Evolutionary conservation across 116 monocot genomes (phyloP), one percentile per base, ranked within the genome.

Genomic region (Papilionanthe hybrid): DNA sequence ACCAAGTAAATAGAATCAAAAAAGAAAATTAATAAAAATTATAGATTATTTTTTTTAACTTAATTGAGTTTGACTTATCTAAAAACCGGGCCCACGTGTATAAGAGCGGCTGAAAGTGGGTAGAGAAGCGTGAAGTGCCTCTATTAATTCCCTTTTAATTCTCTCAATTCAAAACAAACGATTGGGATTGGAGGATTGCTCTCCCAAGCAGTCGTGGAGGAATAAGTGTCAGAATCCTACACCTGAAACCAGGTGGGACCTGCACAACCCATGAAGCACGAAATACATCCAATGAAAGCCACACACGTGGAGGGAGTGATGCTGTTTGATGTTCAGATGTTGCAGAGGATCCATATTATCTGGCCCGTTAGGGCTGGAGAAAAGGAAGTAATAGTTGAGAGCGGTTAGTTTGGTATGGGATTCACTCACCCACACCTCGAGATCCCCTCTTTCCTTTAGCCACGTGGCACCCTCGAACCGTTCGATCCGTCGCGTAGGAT

Each of bases 401-500:
- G 47, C 75, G 75, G 75, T 75, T 75, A 6, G 49, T 49, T 75
- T 75, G 27, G 75, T 50, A 42, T 42, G 23, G 49, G 73, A 12
- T 15, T 15, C 18, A 73, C 29, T 53, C 53, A 8, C 13, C 0
- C 17, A 30, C 73, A 20, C 73, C 73, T 43, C 44, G 73, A 69
- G 73, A 73, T 73, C 42, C 73, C 44, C 73, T 73, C n/a, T 23
- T n/a, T 73, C 29, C 63, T 7, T n/a, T 42, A 37, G 37, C 37
- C n/a, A 83, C 79, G 83, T 68, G 76, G 67, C 66, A 0, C 0
- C 20, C 28, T 71, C 55, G 25, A 75, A n/a, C 75, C 75, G 75
- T 75, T 28, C 75, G 42, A 48, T 75, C 44, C 49, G 42, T 75
- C 44, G 73, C 73, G 73, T 73, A 65, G 74, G 83, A 83, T 83